Evolutionary conservation across 75 land plant genomes (phyloP), one percentile per base, ranked within the genome.

Genomic region (Pseudotsuga menziesii): DNA sequence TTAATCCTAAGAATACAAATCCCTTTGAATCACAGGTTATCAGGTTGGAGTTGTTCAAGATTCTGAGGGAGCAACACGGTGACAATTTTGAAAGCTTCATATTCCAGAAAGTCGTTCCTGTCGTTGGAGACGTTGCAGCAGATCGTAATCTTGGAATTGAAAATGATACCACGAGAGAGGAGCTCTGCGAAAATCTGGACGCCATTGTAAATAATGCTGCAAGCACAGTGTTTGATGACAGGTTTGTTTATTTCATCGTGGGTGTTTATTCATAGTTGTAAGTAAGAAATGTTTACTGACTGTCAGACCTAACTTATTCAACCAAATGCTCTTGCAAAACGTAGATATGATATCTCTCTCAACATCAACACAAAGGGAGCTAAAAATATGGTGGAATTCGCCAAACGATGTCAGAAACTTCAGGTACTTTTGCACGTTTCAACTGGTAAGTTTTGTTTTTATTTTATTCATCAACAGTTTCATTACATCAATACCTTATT

Each of bases 261-360:
- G n/a, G 16, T 6, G 41, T 44, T 35, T 52, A 15, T 16, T 64
- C 15, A 27, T 54, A 11, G 4, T 8, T 61, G 19, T 61, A 61
- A 1, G 12, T 61, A 19, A 2, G 54, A 11, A 48, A 11, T 61
- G 63, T 61, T 0, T 61, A 9, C 19, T 2, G 22, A 7, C 11
- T 25, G 22, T 17, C 7, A 61, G 5, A n/a, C 20, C 22, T 61
- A n/a, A 61, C 22, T n/a, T 25, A n/a, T 61, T 61, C 25, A 25
- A n/a, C 57, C 22, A 39, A 25, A 23, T 1, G 32, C 32, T 29
- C 1, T 29, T 0, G 32, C 32, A 29, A 29, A 29, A 52, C 15
- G n/a, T 80, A 93, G 96, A 76, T 93, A 93, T 81, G 96, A 94
- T 58, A 80, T 82, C 60, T 88, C 97, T 73, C 25, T 94, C 54